phyloP scores from a whole-genome alignment of 1,139 yeast species.

The Pichia inconspicua region DNA sequence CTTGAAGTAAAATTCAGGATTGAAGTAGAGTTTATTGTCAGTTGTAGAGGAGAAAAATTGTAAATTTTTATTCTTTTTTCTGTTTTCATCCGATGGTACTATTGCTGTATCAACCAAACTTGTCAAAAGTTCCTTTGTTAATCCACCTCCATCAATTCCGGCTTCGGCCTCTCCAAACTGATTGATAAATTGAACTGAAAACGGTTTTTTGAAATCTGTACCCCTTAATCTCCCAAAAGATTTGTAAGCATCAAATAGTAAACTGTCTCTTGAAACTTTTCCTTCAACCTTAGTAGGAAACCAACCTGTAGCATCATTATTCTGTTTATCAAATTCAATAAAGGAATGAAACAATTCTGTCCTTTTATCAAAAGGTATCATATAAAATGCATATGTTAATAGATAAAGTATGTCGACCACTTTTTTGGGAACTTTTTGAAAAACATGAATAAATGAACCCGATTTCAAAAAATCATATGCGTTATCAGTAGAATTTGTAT shows the following conservation, averaged over 20 bases:
- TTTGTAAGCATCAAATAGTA: conserved; percentile 68
- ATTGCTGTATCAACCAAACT: conserved; percentile 68
- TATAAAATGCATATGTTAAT: conserved; percentile 64
- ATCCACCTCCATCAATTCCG: conserved; percentile 96
- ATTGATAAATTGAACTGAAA: conserved; percentile 62
- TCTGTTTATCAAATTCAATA: conserved; percentile 41
- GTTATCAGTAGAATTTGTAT: conserved; percentile 2
- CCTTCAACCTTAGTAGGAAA: conserved; percentile 34
- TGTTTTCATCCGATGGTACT: conserved; percentile 24
- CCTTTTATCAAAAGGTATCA: conserved; percentile 66
- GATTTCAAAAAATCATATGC: conserved; percentile 5
- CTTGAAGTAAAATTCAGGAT: conserved; percentile 45
- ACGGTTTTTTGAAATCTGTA: conserved; percentile 45
- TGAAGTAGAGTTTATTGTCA: conserved; percentile 66
- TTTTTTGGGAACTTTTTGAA: conserved; percentile 20
- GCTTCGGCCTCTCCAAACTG: conserved; percentile 67
- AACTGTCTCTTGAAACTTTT: conserved; percentile 56
- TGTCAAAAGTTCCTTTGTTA: conserved; percentile 85
- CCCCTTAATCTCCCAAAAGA: conserved; percentile 49
- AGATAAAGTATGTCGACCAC: conserved; percentile 35
- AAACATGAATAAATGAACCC: neutral
- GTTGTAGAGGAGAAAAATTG: conserved; percentile 48
- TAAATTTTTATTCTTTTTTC: conserved; percentile 28
- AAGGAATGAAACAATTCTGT: conserved; percentile 66
- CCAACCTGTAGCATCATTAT: conserved; percentile 11